Base-by-base conservation (phyloP, 805 yeast species). In the Teunomyces barrocoloradensis region DNA sequence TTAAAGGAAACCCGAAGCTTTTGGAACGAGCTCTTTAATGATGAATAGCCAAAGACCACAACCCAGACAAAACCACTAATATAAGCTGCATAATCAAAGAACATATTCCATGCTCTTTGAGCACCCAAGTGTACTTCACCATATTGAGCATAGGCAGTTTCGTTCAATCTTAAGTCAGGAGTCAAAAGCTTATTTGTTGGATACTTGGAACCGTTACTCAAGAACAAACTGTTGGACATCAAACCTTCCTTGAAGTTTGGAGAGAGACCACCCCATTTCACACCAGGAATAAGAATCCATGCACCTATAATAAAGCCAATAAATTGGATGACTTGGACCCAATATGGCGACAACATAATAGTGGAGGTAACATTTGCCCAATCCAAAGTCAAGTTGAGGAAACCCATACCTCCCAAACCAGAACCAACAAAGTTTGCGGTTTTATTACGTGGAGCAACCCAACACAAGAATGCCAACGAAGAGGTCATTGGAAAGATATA, bases 11-110 rank as follows among this genome's bases (percentile, higher is more conserved):
- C 36, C 23, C 38, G 42, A 17, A 48, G 43, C 23, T 51, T 58
- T 9, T 43, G 38, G 28, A 60, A 53, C 3, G 68, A 56, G 11
- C 35, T 44, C 29, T 46, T 52, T 28, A 66, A 49, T 39, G 58
- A 56, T 25, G 59, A 61, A 43, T 50, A 71, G 1, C 75, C 74
- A 52, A 72, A 72, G 5, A 66, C 51, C 5, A 66, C 54, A 18
- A 77, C 71, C 80, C 81, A 77, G 1, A 67, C 61, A 5, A 77
- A 53, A 1, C 81, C 81, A 53, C 79, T 71, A 1, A 71, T 56
- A 52, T 77, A 78, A 0, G 81, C 78, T 1, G 81, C 81, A 52
- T 75, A 78, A 52, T 77, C 82, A 53, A 77, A 78, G 47, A 78
- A 76, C 54, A 75, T 74, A 53, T 74, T 74, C 75, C 80, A 73